Evolutionary conservation across 495 filamentous ascomycete genomes (phyloP).

Genomic region (Penicillium coffeae): DNA sequence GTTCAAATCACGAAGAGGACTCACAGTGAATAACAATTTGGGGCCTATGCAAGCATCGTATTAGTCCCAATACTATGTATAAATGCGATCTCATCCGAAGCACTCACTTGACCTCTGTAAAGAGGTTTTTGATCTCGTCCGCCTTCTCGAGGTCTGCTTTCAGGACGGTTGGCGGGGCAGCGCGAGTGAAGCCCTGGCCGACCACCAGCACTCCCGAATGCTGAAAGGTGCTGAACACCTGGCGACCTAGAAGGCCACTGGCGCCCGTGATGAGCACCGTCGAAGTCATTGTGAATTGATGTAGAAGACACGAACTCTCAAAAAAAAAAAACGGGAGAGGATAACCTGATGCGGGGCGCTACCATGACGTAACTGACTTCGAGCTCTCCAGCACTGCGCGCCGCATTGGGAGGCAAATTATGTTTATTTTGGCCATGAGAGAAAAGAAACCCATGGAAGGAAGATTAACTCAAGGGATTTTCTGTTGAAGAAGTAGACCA

Average conservation of each 20-base stretch:
- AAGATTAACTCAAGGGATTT: too few species aligned
- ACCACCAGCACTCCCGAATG: conserved; percentile 66
- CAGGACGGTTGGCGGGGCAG: conserved; percentile 65
- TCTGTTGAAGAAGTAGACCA: too few species aligned
- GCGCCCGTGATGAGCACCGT: conserved; percentile 81
- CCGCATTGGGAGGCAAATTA: not conserved
- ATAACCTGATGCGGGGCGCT: conserved; percentile 8
- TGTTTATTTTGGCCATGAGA: not conserved
- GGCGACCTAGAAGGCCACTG: conserved; percentile 76
- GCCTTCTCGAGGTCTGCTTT: conserved; percentile 70
- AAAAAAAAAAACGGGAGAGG: not conserved
- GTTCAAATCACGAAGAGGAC: conserved; percentile 14
- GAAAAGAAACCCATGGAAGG: not conserved
- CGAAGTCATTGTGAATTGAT: conserved; percentile 42
- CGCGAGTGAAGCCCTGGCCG: conserved; percentile 75
- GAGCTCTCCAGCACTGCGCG: not conserved
- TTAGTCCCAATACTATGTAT: conserved; percentile 3
- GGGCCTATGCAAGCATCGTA: conserved; percentile 50
- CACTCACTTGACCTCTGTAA: conserved; percentile 55
- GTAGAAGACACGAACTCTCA: not conserved
- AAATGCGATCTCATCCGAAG: not conserved
- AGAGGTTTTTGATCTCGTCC: conserved; percentile 54
- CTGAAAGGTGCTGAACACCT: conserved; percentile 73
- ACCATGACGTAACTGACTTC: conserved; percentile 30
- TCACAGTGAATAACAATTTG: conserved; percentile 81